Conservation (phyloP, 345 rosid genomes). For the Cardamine chenopodiifolia region DNA sequence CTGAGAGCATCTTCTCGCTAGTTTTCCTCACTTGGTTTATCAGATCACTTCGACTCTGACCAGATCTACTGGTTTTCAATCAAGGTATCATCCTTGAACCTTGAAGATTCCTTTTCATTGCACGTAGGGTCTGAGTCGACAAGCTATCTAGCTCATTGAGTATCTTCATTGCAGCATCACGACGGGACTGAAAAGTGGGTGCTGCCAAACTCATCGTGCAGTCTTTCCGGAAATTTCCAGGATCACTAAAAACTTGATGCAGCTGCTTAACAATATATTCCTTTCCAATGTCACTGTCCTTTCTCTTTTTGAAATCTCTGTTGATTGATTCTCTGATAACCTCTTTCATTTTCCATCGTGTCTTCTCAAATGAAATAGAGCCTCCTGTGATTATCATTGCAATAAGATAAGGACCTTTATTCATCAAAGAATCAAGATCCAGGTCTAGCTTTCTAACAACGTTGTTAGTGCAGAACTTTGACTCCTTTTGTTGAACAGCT, state of each 20-base stretch:
- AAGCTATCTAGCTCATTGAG: conserved; percentile 59
- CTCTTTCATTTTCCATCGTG: conserved; percentile 61
- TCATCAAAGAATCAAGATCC: conserved; percentile 60
- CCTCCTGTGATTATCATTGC: conserved; percentile 57
- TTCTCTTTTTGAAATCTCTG: conserved; percentile 30
- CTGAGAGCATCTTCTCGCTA: conserved; percentile 61
- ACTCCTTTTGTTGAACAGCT: conserved; percentile 28
- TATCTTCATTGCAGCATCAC: conserved; percentile 49
- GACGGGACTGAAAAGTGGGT: conserved; percentile 46
- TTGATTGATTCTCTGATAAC: conserved; percentile 51
- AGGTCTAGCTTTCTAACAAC: conserved; percentile 45
- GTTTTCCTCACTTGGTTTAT: conserved; percentile 49
- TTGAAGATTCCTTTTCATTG: conserved; percentile 77
- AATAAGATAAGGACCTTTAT: conserved; percentile 60
- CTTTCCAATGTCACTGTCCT: conserved; percentile 20
- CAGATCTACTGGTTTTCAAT: conserved; percentile 37
- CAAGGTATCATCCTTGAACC: conserved; percentile 47
- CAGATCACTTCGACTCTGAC: conserved; percentile 48
- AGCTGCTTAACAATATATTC: conserved; percentile 45
- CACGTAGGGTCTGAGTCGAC: conserved; percentile 54
- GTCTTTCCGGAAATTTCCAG: conserved; percentile 50
- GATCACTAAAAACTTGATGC: conserved; percentile 54
- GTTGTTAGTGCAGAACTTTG: conserved; percentile 38
- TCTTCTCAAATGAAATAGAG: conserved; percentile 52
- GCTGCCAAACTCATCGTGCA: conserved; percentile 27